A percentile compares a stretch with the other conserved stretches of the same genome.
phyloP scores from a whole-genome alignment of 2,329 filamentous ascomycete genomes.

The Epichloe gansuensis region DNA sequence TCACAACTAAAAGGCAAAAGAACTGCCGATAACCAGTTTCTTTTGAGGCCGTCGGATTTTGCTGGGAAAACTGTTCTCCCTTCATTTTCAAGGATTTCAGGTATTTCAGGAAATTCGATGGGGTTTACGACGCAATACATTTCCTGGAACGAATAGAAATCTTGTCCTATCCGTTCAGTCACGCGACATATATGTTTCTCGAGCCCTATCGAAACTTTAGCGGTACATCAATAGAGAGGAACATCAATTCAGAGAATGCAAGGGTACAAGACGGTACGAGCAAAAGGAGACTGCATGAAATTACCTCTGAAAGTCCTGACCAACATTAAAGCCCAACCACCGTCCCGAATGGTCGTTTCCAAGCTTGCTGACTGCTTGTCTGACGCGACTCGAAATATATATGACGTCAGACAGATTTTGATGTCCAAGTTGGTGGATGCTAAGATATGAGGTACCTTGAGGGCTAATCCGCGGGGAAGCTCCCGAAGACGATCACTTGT shows the following conservation, averaged over 20 bases:
- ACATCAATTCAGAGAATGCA: not conserved
- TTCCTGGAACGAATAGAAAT: not conserved
- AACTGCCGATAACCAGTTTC: conserved; percentile 9
- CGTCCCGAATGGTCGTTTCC: not conserved
- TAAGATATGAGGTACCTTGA: conserved; percentile 19
- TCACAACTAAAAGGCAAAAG: conserved; percentile 15
- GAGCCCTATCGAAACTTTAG: not conserved
- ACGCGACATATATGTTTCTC: not conserved
- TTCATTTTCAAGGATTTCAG: not conserved
- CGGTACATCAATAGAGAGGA: not conserved
- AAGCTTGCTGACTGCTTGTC: not conserved
- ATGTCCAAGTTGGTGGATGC: not conserved
- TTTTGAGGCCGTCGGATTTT: not conserved
- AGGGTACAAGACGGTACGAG: not conserved
- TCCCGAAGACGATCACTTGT: conserved; percentile 25
- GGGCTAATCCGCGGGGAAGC: conserved; percentile 28
- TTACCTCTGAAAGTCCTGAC: not conserved
- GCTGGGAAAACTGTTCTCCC: not conserved
- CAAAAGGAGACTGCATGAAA: not conserved
- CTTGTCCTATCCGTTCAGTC: not conserved
- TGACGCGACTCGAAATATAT: not conserved
- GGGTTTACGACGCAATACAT: not conserved
- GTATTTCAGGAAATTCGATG: not conserved
- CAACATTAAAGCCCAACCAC: conserved; percentile 1
- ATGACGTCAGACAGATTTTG: not conserved